Base-by-base conservation (phyloP, 2,329 filamentous ascomycete genomes). In the Trichophyton verrucosum region DNA sequence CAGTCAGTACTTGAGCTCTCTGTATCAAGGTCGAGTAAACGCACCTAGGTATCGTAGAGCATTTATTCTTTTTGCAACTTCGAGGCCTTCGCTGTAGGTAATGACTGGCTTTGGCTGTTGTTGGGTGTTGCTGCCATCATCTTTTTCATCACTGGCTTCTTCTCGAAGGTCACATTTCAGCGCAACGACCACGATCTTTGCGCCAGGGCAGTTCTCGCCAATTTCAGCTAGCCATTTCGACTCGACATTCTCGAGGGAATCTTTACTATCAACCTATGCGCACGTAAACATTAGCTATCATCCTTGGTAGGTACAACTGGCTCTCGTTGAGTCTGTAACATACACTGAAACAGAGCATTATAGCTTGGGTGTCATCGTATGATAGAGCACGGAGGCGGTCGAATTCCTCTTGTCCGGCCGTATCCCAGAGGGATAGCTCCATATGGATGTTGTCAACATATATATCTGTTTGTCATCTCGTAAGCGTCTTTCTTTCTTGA, bases 181-280 rank as follows among this genome's bases (percentile, higher is more conserved):
- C 24, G 94, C 94, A 3, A 96, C 91, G 6, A 99, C 82, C 17
- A 99, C 94, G 53, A 99, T 84, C 75, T 95, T 95, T 65, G 96
- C 94, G 62, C 88, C 89, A 1, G 91, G 90, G 76, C 94, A 97
- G 77, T 99, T 96, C 77, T 99, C 94, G 64, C 91, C 89, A 66
- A 99, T 99, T 76, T 99, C 94, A 64, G 89, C 88, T 3, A 96
- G 89, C 94, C 94, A 99, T 78, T 99, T 99, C 68, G 89, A 92
- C 75, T 96, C 91, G 64, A 99, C 91, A 82, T 99, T 99, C 75
- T 99, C 94, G 64, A 99, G 84, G 2, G 91, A 96, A 75, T 96
- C 91, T 67, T 88, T 90, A 73, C 89, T 96, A 76, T 99, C 94
- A 73, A 97, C 81, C 81, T 83, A 63, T 65, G 15, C 9, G 51